Evolutionary conservation across 331 rosid species (phyloP).

Genomic region (Erythrophleum ivorense): DNA sequence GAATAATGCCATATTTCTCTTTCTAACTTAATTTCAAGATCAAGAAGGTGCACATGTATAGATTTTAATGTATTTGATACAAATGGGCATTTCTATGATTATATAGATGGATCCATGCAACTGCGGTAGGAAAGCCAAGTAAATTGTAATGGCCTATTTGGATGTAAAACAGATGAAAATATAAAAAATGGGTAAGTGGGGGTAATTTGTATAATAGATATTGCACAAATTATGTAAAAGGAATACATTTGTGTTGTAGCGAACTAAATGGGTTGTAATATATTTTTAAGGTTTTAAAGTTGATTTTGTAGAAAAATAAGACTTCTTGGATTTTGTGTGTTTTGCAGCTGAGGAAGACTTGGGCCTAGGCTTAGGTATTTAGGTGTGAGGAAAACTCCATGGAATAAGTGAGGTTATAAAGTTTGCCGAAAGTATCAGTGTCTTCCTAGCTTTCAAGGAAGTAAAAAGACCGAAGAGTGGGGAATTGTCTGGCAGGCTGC

Average conservation of each 20-base stretch:
- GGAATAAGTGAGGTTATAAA: not conserved
- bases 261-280: too few relatives aligned
- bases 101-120: not conserved
- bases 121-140: not conserved
- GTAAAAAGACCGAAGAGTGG: not conserved
- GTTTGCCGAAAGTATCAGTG: not conserved
- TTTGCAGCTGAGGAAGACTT: not conserved
- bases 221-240: too few relatives aligned
- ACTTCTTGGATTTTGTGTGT: not conserved
- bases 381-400: not conserved
- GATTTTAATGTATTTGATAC: slow-evolving; percentile 1
- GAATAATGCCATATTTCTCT: not conserved
- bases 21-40: not conserved
- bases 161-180: too few relatives aligned
- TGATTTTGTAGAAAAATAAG: too few relatives aligned
- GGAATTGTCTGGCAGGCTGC: not conserved
- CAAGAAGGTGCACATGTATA: not conserved
- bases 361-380: not conserved
- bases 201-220: too few relatives aligned
- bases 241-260: too few relatives aligned
- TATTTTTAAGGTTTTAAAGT: too few relatives aligned
- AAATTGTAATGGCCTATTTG: too few relatives aligned
- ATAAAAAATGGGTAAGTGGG: too few relatives aligned
- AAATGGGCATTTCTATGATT: not conserved
- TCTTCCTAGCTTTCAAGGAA: not conserved